Evolutionary conservation across 352 stramenopile genomes (phyloP).

Genomic region (Elongisporangium senticosum): DNA sequence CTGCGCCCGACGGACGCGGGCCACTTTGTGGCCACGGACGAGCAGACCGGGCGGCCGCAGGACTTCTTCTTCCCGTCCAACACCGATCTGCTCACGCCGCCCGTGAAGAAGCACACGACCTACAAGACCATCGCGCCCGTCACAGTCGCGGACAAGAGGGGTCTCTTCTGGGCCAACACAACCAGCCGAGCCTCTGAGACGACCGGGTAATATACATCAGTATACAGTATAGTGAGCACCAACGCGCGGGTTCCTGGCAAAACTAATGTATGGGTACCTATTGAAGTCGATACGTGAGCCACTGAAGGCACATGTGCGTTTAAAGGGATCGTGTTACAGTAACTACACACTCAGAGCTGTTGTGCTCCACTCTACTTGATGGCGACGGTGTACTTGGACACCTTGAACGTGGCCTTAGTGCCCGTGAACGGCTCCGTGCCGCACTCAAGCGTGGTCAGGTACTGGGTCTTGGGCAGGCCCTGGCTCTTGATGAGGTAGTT

Average conservation of each 20-base stretch:
- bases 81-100: constrained; percentile 47
- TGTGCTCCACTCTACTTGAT: constrained; percentile 8
- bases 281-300: too few relatives aligned
- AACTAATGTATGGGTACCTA: too few relatives aligned
- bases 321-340: background rate
- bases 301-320: too few relatives aligned
- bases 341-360: background rate
- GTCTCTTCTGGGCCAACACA: constrained; percentile 51
- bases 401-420: constrained; percentile 18
- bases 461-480: constrained; percentile 18
- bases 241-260: too few relatives aligned
- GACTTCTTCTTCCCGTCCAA: constrained; percentile 63
- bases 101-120: constrained; percentile 55
- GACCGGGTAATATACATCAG: background rate
- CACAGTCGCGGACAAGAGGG: constrained; percentile 23
- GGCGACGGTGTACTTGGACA: constrained; percentile 24
- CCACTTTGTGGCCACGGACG: constrained; percentile 32
- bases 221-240: too few relatives aligned
- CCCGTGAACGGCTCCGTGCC: constrained; percentile 29
- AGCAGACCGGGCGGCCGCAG: constrained; percentile 24
- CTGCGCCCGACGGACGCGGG: constrained; percentile 28
- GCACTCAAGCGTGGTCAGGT: constrained; percentile 18
- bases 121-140: constrained; percentile 39
- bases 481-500: constrained; percentile 19
- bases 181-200: too few relatives aligned